phyloP scores from a whole-genome alignment of 75 land plant genomes.

The Larix kaempferi region DNA sequence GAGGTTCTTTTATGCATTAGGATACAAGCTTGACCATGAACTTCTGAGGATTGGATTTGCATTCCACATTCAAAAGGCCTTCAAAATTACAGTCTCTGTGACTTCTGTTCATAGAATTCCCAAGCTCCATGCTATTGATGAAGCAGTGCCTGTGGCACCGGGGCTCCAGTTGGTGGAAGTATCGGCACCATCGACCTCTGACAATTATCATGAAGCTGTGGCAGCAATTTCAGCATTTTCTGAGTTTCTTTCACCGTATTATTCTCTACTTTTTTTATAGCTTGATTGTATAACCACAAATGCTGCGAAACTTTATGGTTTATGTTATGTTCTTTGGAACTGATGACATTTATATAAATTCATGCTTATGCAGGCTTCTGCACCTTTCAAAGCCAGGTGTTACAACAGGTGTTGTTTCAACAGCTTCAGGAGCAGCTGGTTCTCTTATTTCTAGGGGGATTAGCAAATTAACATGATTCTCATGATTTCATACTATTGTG shows the following conservation, averaged over 20 bases:
- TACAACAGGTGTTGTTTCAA: constrained; percentile 86
- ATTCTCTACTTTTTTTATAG: neutral
- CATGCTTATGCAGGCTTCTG: constrained; percentile 60
- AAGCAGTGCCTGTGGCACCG: constrained; percentile 85
- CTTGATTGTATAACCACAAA: neutral
- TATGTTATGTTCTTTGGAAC: neutral
- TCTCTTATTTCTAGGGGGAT: constrained; percentile 85
- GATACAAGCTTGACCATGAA: constrained; percentile 95
- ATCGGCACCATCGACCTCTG: constrained; percentile 86
- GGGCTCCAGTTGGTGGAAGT: constrained; percentile 89
- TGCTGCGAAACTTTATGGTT: neutral
- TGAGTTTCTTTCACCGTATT: constrained; percentile 96
- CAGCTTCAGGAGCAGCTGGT: constrained; percentile 93
- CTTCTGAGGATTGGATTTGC: constrained; percentile 78
- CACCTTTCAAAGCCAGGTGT: constrained; percentile 94
- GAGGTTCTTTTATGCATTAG: constrained; percentile 77
- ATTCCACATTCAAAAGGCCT: constrained; percentile 69
- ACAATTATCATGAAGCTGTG: constrained; percentile 82
- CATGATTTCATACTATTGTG: neutral
- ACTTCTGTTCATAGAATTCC: constrained; percentile 73
- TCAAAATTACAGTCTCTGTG: constrained; percentile 72
- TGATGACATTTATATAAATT: neutral
- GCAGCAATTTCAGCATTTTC: constrained; percentile 78
- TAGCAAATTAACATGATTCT: constrained; percentile 38
- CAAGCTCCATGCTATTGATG: constrained; percentile 88